A percentile compares a stretch with the other conserved stretches of the same genome.
Conservation (phyloP, 2,329 filamentous ascomycete species). For the Ceratocystis destructans region DNA sequence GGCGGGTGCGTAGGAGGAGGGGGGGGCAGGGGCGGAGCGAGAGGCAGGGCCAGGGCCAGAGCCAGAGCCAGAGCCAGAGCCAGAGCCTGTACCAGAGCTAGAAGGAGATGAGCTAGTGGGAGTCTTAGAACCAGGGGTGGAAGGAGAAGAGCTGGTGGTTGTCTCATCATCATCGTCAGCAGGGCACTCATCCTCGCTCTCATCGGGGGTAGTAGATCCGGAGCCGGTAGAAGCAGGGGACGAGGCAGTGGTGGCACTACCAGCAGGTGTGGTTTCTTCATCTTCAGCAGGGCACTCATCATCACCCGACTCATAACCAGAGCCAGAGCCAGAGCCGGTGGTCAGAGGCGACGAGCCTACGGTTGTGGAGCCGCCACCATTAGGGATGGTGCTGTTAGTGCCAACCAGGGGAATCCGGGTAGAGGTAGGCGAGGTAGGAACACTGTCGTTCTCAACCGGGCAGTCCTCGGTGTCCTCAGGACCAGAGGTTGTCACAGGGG, state of each 20-base stretch:
- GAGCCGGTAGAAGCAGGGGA: background rate
- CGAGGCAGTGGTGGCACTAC: constrained; percentile 3
- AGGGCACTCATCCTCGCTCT: constrained; percentile 3
- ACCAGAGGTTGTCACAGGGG: background rate
- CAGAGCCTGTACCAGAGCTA: background rate
- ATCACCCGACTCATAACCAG: constrained; percentile 1
- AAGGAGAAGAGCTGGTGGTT: background rate
- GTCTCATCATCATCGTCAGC: constrained; percentile 2
- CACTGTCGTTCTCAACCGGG: constrained; percentile 9
- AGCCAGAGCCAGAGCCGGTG: background rate
- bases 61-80: too few species aligned
- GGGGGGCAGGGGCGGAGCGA: too few species aligned
- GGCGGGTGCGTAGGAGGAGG: too few species aligned
- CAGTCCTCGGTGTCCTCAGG: constrained; percentile 7
- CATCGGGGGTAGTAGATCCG: background rate
- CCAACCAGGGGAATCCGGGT: background rate
- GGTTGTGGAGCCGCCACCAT: background rate
- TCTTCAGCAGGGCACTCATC: constrained; percentile 11
- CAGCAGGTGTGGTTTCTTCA: background rate
- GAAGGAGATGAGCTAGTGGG: background rate
- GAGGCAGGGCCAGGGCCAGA: background rate
- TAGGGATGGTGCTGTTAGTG: background rate
- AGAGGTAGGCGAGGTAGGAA: background rate
- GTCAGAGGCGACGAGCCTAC: background rate
- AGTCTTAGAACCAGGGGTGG: background rate